Base-by-base conservation (phyloP, 176 grass and related monocot genomes). In the Saccharum officinarum region DNA sequence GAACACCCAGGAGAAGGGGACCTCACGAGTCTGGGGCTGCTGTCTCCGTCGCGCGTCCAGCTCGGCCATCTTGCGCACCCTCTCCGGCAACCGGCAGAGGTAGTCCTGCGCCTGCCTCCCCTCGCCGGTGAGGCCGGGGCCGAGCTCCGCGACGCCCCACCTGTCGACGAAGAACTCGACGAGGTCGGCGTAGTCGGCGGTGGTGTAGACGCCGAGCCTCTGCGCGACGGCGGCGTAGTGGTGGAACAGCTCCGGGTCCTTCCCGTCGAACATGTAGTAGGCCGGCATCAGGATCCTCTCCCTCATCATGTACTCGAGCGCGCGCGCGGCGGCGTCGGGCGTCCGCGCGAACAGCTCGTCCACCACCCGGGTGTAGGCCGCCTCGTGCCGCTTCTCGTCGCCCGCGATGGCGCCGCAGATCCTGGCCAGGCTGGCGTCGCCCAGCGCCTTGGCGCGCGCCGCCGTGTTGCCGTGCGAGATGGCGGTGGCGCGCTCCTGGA, bases 381-480 rank as follows among this genome's bases (percentile, higher is more conserved):
- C 74, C 84, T 91, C 89, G 84, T 91, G 89, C 8, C 84, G 84
- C 73, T 80, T 87, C 81, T 91, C 89, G 49, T 87, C 89, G 3
- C 67, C 66, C 0, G 89, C 80, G 16, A 91, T 87, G 33, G 61
- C 34, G n/a, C 89, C 89, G 45, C 89, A 91, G 55, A 91, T 69
- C 13, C 50, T 47, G 7, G 89, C 89, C 1, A 91, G 79, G 17
- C 0, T 3, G 0, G 1, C 3, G 79, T 91, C 89, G 18, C 89
- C 85, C 3, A 52, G 71, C 49, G 67, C 67, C 76, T 3, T 50
- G 1, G 85, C 85, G 0, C 22, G 65, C 7, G 80, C 13, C 9
- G 89, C 85, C 25, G 84, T 90, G 88, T 90, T 86, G 46, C 88
- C 79, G 75, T 90, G 88, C 9, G 89, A 91, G 66, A 91, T 11